A percentile compares a stretch with the other conserved stretches of the same genome.
phyloP scores from a whole-genome alignment of 306 rosid genomes.

The Geum urbanum region DNA sequence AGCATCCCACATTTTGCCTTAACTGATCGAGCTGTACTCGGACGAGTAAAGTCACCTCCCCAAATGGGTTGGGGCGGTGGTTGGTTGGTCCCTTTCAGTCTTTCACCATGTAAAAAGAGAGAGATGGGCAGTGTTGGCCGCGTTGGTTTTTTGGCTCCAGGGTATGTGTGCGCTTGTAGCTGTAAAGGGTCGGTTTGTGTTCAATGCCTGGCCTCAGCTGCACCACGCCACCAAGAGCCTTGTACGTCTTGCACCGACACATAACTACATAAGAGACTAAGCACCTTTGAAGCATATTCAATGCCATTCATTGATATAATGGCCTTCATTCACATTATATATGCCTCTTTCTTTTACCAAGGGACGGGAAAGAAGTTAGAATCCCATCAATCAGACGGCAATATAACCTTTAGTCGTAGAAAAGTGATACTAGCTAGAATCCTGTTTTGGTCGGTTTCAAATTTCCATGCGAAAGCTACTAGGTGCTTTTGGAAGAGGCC shows the following conservation, averaged over 20 bases:
- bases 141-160: not conserved
- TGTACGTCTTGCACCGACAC: slow-evolving; percentile 16
- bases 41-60: not conserved
- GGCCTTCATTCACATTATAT: not conserved
- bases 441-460: not conserved
- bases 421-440: not conserved
- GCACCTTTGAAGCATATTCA: not conserved
- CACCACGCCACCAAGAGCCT: not conserved
- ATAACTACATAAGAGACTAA: not conserved
- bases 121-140: not conserved
- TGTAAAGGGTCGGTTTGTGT: slow-evolving; percentile 27
- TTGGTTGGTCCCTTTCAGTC: slow-evolving; percentile 22
- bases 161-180: not conserved
- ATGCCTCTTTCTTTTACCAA: not conserved
- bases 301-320: not conserved
- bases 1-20: slow-evolving; percentile 2
- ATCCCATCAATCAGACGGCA: not conserved
- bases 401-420: not conserved
- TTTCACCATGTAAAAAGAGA: not conserved
- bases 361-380: not conserved
- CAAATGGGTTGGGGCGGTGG: not conserved
- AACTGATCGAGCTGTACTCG: slow-evolving; percentile 14
- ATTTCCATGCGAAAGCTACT: not conserved
- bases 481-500: not conserved
- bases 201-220: slow-evolving; percentile 13